Evolutionary conservation across 2,329 filamentous ascomycete species (phyloP), one percentile per base, ranked within the genome.

Genomic region (Hymenoscyphus linearis): DNA sequence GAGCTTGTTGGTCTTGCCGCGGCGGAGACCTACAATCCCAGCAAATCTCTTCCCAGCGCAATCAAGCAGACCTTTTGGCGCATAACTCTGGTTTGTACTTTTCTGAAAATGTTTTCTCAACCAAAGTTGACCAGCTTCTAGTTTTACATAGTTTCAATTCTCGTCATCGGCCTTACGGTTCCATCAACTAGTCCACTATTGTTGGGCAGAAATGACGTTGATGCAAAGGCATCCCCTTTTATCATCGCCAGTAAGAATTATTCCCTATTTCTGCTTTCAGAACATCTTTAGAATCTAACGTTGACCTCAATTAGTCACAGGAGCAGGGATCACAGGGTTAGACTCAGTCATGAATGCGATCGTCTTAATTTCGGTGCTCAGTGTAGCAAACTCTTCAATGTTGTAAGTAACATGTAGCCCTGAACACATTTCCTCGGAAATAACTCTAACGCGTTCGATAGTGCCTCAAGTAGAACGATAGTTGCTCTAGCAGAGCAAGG

Each of bases 41-140:
- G 87, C 63, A 90, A 93, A 73, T 89, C 88, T 1, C 80, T 97
- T 0, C 93, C 93, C 0, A 91, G 86, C 0, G 92, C 93, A 14
- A 87, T 96, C 71, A 96, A 96, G 77, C 92, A 96, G 74, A 91
- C 96, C n/a, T 96, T 96, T 75, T 97, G 93, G 93, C 88, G 93
- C 70, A 96, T 96, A 70, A 85, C 87, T 5, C 80, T 96, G 61
- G 62, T 90, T 78, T 75, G 72, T 77, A 25, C 36, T 47, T 37
- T 12, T n/a, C 18, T 50, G 1, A 26, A 22, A 53, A 12, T 6
- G 7, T 26, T 52, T 13, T 22, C 3, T 14, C 18, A 26, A 3
- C 14, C 6, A 26, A 52, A 47, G n/a, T 53, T 65, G 37, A 44
- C n/a, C 14, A n/a, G 6, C 16, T 79, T 35, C 22, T 34, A 71